These are phyloP conservation scores for Acer negundo DNA, from an alignment of 345 rosid genomes.

Conservation along the genomic window DNA sequence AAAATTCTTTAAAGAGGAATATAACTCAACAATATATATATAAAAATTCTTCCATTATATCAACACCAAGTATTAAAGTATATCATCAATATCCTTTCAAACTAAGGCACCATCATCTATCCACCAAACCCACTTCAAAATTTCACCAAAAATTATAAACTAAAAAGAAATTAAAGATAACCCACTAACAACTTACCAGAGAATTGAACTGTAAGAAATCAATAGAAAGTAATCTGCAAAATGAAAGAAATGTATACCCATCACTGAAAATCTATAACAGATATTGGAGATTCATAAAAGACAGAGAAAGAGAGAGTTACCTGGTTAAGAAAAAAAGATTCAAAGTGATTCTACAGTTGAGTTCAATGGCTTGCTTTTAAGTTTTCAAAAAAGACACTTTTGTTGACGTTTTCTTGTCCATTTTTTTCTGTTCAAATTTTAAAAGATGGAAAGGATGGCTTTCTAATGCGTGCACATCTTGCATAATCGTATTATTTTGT, in stretches of 20 bases:
- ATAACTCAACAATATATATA: no score
- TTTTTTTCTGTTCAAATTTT: no score
- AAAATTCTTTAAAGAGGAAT: no score
- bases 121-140: no score
- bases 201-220: no score
- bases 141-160: no score
- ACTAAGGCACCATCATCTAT: no score
- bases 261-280: background rate
- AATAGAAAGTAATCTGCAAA: no score
- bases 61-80: background rate
- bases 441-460: background rate
- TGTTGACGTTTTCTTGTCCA: no score
- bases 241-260: background rate
- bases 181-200: no score
- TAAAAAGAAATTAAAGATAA: no score
- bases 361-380: background rate
- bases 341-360: background rate
- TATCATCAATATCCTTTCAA: background rate
- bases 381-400: background rate
- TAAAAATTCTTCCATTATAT: background rate
- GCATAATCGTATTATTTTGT: background rate
- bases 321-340: background rate
- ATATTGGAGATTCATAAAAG: background rate
- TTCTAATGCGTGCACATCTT: background rate
- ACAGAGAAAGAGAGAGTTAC: background rate